Conservation (phyloP, 768 basidiomycete genomes). For the Leccinum sublutescens region DNA sequence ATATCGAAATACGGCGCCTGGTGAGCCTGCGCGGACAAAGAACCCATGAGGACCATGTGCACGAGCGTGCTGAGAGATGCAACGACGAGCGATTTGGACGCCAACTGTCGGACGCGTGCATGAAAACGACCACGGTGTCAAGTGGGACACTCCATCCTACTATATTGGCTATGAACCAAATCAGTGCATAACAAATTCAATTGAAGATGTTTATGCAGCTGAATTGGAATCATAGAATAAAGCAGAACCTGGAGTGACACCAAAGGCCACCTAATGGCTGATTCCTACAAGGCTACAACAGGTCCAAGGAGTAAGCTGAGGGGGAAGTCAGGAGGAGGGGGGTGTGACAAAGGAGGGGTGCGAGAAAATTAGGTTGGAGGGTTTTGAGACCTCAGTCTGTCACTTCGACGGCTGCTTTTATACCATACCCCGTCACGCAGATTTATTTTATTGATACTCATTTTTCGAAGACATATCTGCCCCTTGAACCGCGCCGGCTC, state of each 20-base stretch:
- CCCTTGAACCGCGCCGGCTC: slow-evolving; percentile 7
- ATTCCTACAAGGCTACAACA: slow-evolving; percentile 4
- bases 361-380: slow-evolving; percentile 18
- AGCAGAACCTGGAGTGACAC: slow-evolving; percentile 32
- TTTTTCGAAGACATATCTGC: slow-evolving; percentile 12
- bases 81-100: neutral
- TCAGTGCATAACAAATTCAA: slow-evolving; percentile 34
- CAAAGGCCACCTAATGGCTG: slow-evolving; percentile 21
- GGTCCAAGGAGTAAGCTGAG: slow-evolving; percentile 3
- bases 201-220: slow-evolving; percentile 28
- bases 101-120: slow-evolving; percentile 1
- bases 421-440: slow-evolving; percentile 4
- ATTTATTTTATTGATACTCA: slow-evolving; percentile 8
- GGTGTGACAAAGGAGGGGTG: neutral
- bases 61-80: neutral
- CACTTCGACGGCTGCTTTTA: slow-evolving; percentile 17
- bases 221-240: slow-evolving; percentile 42
- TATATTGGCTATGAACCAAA: slow-evolving; percentile 64
- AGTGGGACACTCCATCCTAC: slow-evolving; percentile 43
- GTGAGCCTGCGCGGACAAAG: neutral
- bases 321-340: neutral
- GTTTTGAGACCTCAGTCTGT: slow-evolving; percentile 1
- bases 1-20: neutral
- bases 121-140: slow-evolving; percentile 12
- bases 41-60: neutral